Percentiles rank a stretch among this genome's conserved stretches.
Evolutionary conservation across 176 grass and related monocot genomes (phyloP).

Genomic region (Ampelocalamus luodianensis): DNA sequence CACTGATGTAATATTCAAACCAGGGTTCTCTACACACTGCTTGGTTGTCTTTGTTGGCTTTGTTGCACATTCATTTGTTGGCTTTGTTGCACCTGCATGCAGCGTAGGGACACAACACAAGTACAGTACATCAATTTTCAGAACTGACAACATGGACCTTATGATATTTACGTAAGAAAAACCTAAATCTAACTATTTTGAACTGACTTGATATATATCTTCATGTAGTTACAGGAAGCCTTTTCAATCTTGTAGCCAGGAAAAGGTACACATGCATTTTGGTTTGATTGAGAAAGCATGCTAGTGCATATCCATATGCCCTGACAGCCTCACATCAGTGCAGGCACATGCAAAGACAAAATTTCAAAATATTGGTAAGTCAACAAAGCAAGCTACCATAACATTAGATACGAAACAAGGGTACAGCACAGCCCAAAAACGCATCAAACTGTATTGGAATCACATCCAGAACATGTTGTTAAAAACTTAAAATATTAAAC

Average conservation of each 20-base stretch:
- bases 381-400: too few species aligned
- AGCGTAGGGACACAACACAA: background rate
- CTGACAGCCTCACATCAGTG: conserved; percentile 13
- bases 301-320: background rate
- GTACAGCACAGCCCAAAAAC: too few species aligned
- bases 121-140: background rate
- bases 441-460: too few species aligned
- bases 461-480: too few species aligned
- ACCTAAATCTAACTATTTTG: background rate
- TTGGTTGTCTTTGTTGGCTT: too few species aligned
- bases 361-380: conserved; percentile 18
- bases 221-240: conserved; percentile 6
- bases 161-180: background rate
- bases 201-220: conserved; percentile 16
- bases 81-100: conserved; percentile 7
- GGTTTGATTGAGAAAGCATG: background rate
- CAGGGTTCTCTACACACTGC: too few species aligned
- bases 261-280: conserved; percentile 5
- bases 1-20: conserved; percentile 11
- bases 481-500: too few species aligned
- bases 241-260: background rate
- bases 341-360: background rate
- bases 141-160: background rate
- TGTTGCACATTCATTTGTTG: conserved; percentile 24
- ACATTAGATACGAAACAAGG: too few species aligned